These are phyloP conservation scores for Curvularia sp. DNA, from an alignment of 2,329 filamentous ascomycete genomes.

Conservation along the genomic window DNA sequence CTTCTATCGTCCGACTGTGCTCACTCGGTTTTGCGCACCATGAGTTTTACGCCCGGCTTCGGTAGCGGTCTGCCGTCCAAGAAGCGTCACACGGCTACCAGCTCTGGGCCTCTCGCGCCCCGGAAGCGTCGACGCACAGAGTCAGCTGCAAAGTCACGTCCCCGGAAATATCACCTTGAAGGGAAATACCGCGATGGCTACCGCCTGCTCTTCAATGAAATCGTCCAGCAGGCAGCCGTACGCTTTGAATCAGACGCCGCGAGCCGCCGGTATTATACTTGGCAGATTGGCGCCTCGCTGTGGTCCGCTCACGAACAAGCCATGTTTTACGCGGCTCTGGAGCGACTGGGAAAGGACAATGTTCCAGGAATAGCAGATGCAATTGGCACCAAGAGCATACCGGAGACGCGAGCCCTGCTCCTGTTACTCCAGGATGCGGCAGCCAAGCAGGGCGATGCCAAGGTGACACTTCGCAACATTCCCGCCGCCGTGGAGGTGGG, in stretches of 20 bases:
- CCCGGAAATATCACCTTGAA: slow-evolving; percentile 42
- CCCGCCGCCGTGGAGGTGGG: slow-evolving; percentile 78
- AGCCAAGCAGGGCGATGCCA: slow-evolving; percentile 46
- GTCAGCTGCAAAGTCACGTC: slow-evolving; percentile 25
- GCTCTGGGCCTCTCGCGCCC: slow-evolving; percentile 20
- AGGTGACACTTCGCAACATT: slow-evolving; percentile 61
- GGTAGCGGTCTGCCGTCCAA: neutral
- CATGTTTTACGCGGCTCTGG: slow-evolving; percentile 70
- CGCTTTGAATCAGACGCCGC: slow-evolving; percentile 23
- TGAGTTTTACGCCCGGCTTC: neutral
- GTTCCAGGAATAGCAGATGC: slow-evolving; percentile 67
- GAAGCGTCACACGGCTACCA: neutral
- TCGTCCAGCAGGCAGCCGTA: slow-evolving; percentile 28
- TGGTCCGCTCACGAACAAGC: slow-evolving; percentile 79
- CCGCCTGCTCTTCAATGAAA: slow-evolving; percentile 46
- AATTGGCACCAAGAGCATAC: slow-evolving; percentile 73
- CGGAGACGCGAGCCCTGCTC: slow-evolving; percentile 77
- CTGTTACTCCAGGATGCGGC: slow-evolving; percentile 63
- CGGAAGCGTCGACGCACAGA: slow-evolving; percentile 38
- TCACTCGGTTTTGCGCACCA: neutral
- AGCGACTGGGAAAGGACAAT: slow-evolving; percentile 69
- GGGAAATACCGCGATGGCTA: slow-evolving; percentile 58
- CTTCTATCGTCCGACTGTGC: neutral
- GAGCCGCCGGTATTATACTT: slow-evolving; percentile 38
- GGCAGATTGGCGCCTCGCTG: slow-evolving; percentile 71